Conservation (phyloP, 441 rosid genomes). For the Eutrema salsugineum region DNA sequence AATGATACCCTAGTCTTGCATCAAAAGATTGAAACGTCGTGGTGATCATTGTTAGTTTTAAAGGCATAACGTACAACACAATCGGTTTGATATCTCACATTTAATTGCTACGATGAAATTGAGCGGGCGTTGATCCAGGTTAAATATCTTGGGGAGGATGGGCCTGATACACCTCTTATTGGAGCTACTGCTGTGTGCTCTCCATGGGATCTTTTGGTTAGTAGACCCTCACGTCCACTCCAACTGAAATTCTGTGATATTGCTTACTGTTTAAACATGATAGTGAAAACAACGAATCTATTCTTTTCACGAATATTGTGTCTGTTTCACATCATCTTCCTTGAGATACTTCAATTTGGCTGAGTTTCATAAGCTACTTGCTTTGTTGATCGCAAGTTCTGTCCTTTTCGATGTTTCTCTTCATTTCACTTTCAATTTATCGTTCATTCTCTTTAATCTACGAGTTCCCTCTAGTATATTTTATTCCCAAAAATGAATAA, state of each 20-base stretch:
- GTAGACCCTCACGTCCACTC: slow-evolving; percentile 15
- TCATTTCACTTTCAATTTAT: neutral
- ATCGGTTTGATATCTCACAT: neutral
- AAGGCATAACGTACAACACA: neutral
- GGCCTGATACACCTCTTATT: slow-evolving; percentile 57
- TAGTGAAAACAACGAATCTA: neutral
- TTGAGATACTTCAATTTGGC: neutral
- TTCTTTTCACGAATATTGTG: neutral
- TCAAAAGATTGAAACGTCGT: neutral
- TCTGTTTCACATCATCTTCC: neutral
- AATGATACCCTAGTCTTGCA: neutral
- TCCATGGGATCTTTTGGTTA: slow-evolving; percentile 96
- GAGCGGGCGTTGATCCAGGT: slow-evolving; percentile 40
- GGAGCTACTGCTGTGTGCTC: slow-evolving; percentile 85
- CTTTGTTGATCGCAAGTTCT: neutral
- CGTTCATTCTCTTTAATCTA: neutral
- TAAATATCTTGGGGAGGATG: slow-evolving; percentile 89
- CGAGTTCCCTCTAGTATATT: neutral
- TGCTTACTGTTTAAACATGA: neutral
- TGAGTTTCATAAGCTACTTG: neutral
- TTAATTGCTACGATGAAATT: neutral
- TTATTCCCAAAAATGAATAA: too few species aligned
- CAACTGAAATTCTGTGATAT: neutral
- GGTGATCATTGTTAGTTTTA: neutral
- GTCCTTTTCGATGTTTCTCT: neutral